Conservation (phyloP, 2,329 filamentous ascomycete genomes). For the Penicillium sp. region DNA sequence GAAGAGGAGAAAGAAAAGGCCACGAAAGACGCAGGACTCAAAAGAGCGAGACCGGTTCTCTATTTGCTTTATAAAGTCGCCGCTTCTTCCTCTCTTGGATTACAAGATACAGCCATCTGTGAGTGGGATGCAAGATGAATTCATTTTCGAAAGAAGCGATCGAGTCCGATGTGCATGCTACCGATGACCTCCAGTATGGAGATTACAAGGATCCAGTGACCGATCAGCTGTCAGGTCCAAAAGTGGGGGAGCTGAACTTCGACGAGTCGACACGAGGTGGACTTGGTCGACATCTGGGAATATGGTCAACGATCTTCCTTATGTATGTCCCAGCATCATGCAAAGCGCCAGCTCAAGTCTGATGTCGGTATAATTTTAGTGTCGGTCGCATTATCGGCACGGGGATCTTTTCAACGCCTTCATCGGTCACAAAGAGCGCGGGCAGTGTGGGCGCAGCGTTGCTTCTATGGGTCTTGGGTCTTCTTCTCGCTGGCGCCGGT, state of each 20-base stretch:
- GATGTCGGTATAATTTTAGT: background rate
- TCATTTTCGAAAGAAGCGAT: background rate
- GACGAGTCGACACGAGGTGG: conserved; percentile 23
- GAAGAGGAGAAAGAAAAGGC: background rate
- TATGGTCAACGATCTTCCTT: conserved; percentile 21
- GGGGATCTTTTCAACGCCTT: conserved; percentile 69
- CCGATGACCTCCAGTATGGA: background rate
- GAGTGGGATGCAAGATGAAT: background rate
- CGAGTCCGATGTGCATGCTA: background rate
- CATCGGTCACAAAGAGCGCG: conserved; percentile 60
- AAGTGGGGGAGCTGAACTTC: conserved; percentile 18
- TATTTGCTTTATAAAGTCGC: background rate
- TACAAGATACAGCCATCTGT: too few species aligned
- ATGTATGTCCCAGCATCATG: conserved; percentile 18
- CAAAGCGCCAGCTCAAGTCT: background rate
- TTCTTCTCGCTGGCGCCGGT: conserved; percentile 58
- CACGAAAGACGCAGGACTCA: background rate
- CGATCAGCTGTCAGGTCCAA: background rate
- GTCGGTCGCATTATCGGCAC: conserved; percentile 59
- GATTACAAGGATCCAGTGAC: background rate
- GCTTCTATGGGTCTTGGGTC: conserved; percentile 61
- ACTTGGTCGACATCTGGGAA: conserved; percentile 22
- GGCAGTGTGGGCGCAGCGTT: conserved; percentile 64
- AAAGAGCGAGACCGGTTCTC: background rate
- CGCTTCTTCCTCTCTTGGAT: background rate